Evolutionary conservation across 164 flowering plant species (phyloP), one percentile per base, ranked within the genome.

Genomic region (Euptelea pleiosperma): DNA sequence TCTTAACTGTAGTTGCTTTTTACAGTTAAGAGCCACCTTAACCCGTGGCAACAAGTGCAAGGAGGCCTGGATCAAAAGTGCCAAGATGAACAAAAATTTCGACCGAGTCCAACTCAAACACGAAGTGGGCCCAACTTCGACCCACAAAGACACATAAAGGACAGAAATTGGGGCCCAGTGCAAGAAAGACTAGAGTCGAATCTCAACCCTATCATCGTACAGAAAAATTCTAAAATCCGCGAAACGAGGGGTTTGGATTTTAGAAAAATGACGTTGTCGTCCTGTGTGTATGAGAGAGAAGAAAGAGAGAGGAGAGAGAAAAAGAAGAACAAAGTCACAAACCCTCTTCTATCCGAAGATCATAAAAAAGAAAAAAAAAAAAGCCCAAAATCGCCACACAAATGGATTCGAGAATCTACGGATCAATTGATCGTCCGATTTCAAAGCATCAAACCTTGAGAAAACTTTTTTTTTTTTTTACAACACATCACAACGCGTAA

Each of bases 341-440:
- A 1, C 42, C 5, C 35, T 33, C 35, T 8, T 5, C 5, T 5
- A 33, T 33, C 8, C 35, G 8, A 33, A 33, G 35, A 33, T 33
- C 8, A 33, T 5, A 33, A 37, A 8, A 37, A 37, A 37, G 3
- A 37, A 8, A 12, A 8, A 3, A 26, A 36, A 2, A n/a, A n/a
- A n/a, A n/a, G n/a, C n/a, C n/a, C n/a, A n/a, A n/a, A n/a, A n/a
- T n/a, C n/a, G n/a, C n/a, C 21, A n/a, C 54, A 37, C 48, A 47
- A 37, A 46, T 16, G 19, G 25, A 31, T 57, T 64, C 62, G 52
- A 50, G 62, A 50, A 57, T 57, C 57, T n/a, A n/a, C n/a, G n/a
- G n/a, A n/a, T n/a, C n/a, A n/a, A n/a, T n/a, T n/a, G 47, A 40
- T 64, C 54, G 63, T 49, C 34, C 55, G 14, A 34, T 58, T 35